Base-by-base conservation (phyloP, 306 rosid species). In the Ormosia semicastrata region DNA sequence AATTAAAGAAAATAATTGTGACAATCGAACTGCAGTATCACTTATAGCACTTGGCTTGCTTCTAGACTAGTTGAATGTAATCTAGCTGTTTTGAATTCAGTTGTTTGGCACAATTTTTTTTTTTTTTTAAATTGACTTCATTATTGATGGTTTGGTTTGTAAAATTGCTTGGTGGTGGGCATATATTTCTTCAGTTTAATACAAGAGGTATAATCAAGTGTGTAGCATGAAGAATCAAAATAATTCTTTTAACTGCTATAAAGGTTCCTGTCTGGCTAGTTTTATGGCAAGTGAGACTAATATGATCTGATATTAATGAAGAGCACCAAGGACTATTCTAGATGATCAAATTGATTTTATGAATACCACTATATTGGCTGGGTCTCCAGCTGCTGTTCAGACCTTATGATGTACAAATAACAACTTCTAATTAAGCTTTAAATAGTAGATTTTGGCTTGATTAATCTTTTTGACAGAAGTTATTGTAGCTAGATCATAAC, bases 41-140 rank as follows among this genome's bases (percentile, higher is more conserved):
- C 15, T 56, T 44, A 66, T 18, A 14, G 44, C 33, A 54, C 68
- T 83, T 63, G 39, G 17, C 37, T 56, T 6, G 3, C 33, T 77
- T 54, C 17, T 77, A 15, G 74, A 66, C 18, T 71, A 57, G 65
- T 49, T 80, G 40, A 37, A 62, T 60, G 71, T 80, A 60, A 36
- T 46, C n/a, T 59, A 72, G 56, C 40, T 41, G 39, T 46, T 50
- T 63, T 34, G 50, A 58, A 41, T 71, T 60, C 49, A 33, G 75
- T 39, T 66, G 75, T 66, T 66, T 66, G 57, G 57, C 75, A 37
- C 66, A 63, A 11, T 37, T 66, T 47, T 39, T 36, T 37, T 3
- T 18, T 15, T 39, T 56, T 1, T 37, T 9, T 39, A 8, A 1
- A 53, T 54, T 15, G 49, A 14, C 67, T 44, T 57, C 24, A 6